Conservation (phyloP, 495 filamentous ascomycete species). For the Bombardia bombarda region DNA sequence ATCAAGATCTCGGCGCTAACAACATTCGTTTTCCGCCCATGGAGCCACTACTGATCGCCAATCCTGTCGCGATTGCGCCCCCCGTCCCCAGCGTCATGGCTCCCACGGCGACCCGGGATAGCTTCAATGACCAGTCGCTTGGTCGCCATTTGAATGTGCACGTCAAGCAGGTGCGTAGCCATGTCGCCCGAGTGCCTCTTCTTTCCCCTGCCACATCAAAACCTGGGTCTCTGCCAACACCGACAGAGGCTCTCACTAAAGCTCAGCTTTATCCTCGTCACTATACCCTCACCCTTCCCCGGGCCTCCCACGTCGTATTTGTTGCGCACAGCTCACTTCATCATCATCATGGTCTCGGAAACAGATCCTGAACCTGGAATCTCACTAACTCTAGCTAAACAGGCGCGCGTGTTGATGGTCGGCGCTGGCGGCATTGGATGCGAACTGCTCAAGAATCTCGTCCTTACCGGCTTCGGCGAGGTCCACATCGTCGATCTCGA, state of each 20-base stretch:
- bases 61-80: slow-evolving; percentile 4
- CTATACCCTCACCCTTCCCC: background rate
- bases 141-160: slow-evolving; percentile 33
- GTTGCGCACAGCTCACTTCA: background rate
- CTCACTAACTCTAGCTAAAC: slow-evolving; percentile 24
- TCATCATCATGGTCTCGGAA: background rate
- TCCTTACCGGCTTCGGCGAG: slow-evolving; percentile 87
- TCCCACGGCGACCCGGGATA: slow-evolving; percentile 21
- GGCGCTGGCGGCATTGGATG: slow-evolving; percentile 97
- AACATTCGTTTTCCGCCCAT: background rate
- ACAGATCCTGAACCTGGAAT: slow-evolving; percentile 1
- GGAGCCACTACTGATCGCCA: background rate
- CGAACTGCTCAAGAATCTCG: slow-evolving; percentile 95
- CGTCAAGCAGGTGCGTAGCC: slow-evolving; percentile 38
- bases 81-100: slow-evolving; percentile 6
- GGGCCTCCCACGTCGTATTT: background rate
- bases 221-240: no score
- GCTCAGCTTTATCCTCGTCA: background rate
- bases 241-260: no score
- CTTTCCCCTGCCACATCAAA: no score
- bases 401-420: slow-evolving; percentile 89
- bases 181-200: slow-evolving; percentile 2
- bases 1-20: no score
- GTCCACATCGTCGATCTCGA: slow-evolving; percentile 96
- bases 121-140: slow-evolving; percentile 34